Percentiles rank a stretch among this genome's conserved stretches.
Evolutionary conservation across 2,329 filamentous ascomycete species (phyloP).

Genomic region (Diaporthe ampelina): DNA sequence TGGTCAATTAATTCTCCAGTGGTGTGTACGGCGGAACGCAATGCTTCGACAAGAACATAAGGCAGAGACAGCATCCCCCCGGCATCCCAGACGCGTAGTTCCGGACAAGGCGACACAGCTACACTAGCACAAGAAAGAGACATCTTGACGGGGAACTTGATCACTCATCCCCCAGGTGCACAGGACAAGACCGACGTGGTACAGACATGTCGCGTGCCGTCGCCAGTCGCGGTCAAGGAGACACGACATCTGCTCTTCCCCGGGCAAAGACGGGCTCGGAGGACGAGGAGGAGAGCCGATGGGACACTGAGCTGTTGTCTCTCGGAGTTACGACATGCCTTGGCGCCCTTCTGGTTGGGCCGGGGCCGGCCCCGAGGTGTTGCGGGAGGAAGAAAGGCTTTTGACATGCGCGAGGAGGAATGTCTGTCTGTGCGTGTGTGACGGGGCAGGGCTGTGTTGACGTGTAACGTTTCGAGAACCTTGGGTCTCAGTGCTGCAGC

Average conservation of each 20-base stretch:
- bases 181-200: not conserved
- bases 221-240: not conserved
- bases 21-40: not conserved
- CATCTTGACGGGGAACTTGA: not conserved
- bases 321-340: no score
- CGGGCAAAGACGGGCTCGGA: not conserved
- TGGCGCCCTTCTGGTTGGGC: not conserved
- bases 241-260: not conserved
- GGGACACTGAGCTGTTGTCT: not conserved
- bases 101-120: constrained; percentile 33
- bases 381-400: not conserved
- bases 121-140: constrained; percentile 35
- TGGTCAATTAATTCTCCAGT: not conserved
- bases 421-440: not conserved
- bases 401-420: not conserved
- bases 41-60: not conserved
- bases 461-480: not conserved
- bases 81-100: not conserved
- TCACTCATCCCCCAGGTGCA: not conserved
- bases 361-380: not conserved
- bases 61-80: not conserved
- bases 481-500: not conserved
- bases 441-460: not conserved
- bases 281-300: not conserved
- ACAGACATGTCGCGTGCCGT: constrained; percentile 31